Evolutionary conservation across 192 early-diverging fungal genomes (phyloP), one percentile per base, ranked within the genome.

Genomic region (Umbelopsis sp.): DNA sequence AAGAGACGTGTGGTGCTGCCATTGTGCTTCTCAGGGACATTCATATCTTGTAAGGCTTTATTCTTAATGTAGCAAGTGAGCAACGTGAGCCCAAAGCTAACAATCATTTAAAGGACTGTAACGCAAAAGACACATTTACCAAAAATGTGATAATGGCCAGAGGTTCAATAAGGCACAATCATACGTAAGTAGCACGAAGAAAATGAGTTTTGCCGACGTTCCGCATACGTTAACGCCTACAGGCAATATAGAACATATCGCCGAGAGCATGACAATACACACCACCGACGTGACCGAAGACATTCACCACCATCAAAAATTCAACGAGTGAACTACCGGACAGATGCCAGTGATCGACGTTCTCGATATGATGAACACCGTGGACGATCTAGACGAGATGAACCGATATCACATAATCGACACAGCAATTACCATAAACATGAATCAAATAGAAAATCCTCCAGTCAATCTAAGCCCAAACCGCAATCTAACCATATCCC

Each of bases 21-120:
- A 62, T n/a, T 62, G 56, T 62, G 56, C 56, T 14, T 26, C 56
- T 20, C 56, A 29, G 17, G 56, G 56, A 11, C 56, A 62, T 34
- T 62, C 56, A 20, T 32, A 62, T 62, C 12, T 62, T 34, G 56
- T 62, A 62, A 62, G 56, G 56, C 12, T 62, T 32, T 62, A 62
- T 34, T 36, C 56, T 34, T 34, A 5, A 32, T 34, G 17, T 22
- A 31, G 56, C 6, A 34, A 62, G 29, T 34, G 56, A 14, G 17
- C 56, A 62, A 62, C 31, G 56, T 62, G 31, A 12, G 17, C 14
- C 26, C 7, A 62, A 34, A n/a, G n/a, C 31, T 34, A 56, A 62
- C 29, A 62, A 29, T 16, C 14, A 6, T 49, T 2, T 21, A 49
- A 49, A 62, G 56, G 56, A 62, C 1, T 62, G 56, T 32, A 17